Evolutionary conservation across 257 asterid genomes (phyloP).

Genomic region (Paulownia fortunei): DNA sequence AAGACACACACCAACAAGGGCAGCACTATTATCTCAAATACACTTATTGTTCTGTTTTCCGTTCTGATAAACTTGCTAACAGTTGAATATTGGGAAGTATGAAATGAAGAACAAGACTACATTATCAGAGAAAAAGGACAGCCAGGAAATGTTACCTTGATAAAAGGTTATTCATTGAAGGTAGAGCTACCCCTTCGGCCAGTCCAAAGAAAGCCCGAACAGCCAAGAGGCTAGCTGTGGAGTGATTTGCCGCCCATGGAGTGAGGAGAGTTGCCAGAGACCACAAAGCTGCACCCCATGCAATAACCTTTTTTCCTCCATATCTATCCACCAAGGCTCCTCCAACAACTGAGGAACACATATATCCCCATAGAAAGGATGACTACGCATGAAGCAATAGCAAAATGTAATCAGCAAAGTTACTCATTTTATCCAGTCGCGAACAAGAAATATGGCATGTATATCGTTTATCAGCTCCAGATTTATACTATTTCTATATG

Average conservation of each 20-base stretch:
- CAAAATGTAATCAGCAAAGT: conserved; percentile 24
- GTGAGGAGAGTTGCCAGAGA: conserved; percentile 92
- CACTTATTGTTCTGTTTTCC: not conserved
- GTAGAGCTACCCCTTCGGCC: conserved; percentile 97
- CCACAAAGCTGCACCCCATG: conserved; percentile 97
- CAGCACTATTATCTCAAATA: no score
- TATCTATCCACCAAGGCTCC: conserved; percentile 94
- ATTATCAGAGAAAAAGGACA: no score
- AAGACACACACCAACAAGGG: not conserved
- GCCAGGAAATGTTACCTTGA: conserved; percentile 64
- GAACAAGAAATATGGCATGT: not conserved
- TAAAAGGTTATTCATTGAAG: conserved; percentile 89
- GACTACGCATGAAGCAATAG: conserved; percentile 59
- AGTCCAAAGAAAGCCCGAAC: conserved; percentile 91
- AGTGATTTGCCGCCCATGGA: conserved; percentile 96
- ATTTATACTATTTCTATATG: no score
- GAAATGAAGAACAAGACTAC: no score
- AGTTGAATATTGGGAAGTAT: not conserved
- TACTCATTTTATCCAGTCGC: not conserved
- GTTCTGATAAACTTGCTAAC: not conserved
- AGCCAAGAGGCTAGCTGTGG: conserved; percentile 79
- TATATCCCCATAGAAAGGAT: conserved; percentile 97
- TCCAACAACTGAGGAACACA: conserved; percentile 87
- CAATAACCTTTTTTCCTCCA: conserved; percentile 84
- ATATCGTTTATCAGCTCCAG: no score